phyloP scores from a whole-genome alignment of 495 filamentous ascomycete species.

The Copromyces sp. region DNA sequence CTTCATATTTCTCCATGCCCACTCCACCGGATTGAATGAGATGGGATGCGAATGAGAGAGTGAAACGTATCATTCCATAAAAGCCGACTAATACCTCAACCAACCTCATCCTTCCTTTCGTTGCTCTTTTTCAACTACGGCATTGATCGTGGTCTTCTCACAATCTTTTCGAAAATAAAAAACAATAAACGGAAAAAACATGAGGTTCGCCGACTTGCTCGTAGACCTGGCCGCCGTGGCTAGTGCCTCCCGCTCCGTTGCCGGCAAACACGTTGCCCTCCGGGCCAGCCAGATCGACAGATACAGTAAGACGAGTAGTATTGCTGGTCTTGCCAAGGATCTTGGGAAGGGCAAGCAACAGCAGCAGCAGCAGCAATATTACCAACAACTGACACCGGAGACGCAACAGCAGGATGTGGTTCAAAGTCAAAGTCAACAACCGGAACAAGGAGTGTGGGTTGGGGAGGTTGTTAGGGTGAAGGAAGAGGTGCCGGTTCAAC shows the following conservation, averaged over 20 bases:
- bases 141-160: not conserved
- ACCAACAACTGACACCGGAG: not conserved
- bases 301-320: constrained; percentile 65
- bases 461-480: not conserved
- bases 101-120: not conserved
- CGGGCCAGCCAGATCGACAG: constrained; percentile 68
- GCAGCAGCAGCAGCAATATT: not conserved
- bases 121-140: not conserved
- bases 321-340: constrained; percentile 50
- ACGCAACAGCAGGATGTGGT: not conserved
- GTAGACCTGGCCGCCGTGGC: constrained; percentile 72
- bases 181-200: constrained; percentile 4
- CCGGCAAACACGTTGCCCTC: constrained; percentile 68
- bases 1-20: not conserved
- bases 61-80: not conserved
- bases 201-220: constrained; percentile 45
- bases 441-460: not conserved
- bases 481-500: not conserved
- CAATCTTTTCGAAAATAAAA: not conserved
- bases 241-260: constrained; percentile 67
- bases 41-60: not conserved
- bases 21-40: not conserved
- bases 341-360: not conserved
- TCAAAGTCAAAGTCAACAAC: not conserved
- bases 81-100: not conserved